Evolutionary conservation across 2,329 filamentous ascomycete species (phyloP).

Genomic region (Knufia petricola): DNA sequence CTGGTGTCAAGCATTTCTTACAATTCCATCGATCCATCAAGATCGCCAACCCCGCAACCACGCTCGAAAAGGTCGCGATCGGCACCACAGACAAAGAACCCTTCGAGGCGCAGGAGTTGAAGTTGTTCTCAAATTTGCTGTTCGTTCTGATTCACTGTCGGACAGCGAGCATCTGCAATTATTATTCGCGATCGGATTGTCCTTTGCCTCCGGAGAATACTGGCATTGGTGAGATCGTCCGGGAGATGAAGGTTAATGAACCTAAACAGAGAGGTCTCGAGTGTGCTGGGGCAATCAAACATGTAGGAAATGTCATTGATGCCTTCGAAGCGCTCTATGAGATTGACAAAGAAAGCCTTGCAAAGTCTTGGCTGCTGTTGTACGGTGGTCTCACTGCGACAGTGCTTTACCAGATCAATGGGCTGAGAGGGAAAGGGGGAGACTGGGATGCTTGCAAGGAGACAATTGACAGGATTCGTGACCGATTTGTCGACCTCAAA

Average conservation of each 20-base stretch:
- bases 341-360: background rate
- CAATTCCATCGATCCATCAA: background rate
- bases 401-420: background rate
- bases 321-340: background rate
- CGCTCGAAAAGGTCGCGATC: conserved; percentile 1
- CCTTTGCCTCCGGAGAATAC: background rate
- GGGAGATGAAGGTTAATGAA: background rate
- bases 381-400: conserved; percentile 3
- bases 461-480: background rate
- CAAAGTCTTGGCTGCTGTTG: conserved; percentile 1
- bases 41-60: background rate
- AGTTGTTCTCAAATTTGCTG: conserved; percentile 4
- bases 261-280: background rate
- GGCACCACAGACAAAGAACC: conserved; percentile 3
- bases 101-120: background rate
- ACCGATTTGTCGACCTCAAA: background rate
- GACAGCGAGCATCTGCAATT: background rate
- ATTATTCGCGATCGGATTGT: background rate
- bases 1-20: conserved; percentile 2
- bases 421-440: background rate
- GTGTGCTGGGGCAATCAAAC: background rate
- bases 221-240: background rate
- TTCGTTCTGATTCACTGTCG: conserved; percentile 4
- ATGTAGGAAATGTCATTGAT: background rate
- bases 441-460: background rate